Evolutionary conservation across 83 land plant species (phyloP), one percentile per base, ranked within the genome.

Genomic region (Picea abies): DNA sequence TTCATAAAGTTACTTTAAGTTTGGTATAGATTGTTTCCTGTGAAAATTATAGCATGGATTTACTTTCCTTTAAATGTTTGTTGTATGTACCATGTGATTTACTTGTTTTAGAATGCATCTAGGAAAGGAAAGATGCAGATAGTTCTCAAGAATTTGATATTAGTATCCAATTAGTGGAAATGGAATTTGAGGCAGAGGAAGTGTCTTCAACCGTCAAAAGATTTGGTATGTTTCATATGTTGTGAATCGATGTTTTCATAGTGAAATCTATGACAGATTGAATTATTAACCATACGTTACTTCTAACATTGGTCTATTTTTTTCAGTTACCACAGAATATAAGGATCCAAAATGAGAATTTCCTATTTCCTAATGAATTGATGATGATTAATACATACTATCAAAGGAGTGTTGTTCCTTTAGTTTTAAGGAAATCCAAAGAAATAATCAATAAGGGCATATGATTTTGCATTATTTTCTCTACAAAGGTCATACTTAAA

Each of bases 131-230:
- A 52, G 3, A 52, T 3, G 58, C 58, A 52, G 15, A 52, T 1
- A 11, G n/a, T 41, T 73, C 77, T 39, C 77, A 73, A 25, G 77
- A 73, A 73, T 3, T 22, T 4, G 19, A 72, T 41, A 10, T 72
- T 49, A 41, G 52, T n/a, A 26, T 3, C 49, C n/a, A 52, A 58
- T 73, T 73, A 73, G 11, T 73, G 77, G 77, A 73, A n/a, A 73
- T 73, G 77, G 77, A 58, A 23, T 73, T 41, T 44, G 11, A 47
- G 4, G 15, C 2, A 7, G 56, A 44, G 23, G 77, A 73, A 73
- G 77, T 44, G 11, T 73, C 58, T 73, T 73, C 52, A n/a, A 11
- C 77, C 25, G n/a, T 73, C 22, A 26, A 73, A 44, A 73, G 58
- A 73, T 44, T 41, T 73, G 77, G 77, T 44, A 73, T 73, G 56